Evolutionary conservation across 2,329 filamentous ascomycete species (phyloP).

Genomic region (Penicillium brevicompactum): DNA sequence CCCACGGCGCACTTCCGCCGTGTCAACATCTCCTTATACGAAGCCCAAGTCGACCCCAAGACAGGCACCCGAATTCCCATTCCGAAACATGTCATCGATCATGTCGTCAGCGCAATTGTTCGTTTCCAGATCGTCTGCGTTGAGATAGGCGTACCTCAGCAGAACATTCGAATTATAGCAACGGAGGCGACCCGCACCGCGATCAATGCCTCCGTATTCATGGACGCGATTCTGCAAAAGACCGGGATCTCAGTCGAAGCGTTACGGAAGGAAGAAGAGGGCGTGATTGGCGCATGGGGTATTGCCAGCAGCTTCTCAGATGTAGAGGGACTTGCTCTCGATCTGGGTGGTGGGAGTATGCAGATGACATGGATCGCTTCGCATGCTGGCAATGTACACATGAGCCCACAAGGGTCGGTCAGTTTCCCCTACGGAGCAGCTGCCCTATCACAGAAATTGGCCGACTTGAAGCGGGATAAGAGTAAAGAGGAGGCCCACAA

Average conservation of each 20-base stretch:
- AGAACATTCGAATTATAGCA: conserved; percentile 74
- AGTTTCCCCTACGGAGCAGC: conserved; percentile 71
- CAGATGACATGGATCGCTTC: conserved; percentile 69
- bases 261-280: conserved; percentile 78
- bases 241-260: conserved; percentile 70
- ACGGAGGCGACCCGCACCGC: conserved; percentile 86
- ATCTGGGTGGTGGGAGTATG: conserved; percentile 72
- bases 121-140: conserved; percentile 72
- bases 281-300: conserved; percentile 77
- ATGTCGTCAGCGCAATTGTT: conserved; percentile 66
- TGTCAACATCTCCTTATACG: conserved; percentile 79
- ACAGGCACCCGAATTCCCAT: conserved; percentile 54
- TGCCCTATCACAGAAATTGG: conserved; percentile 60
- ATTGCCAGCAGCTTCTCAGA: conserved; percentile 72
- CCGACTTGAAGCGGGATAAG: conserved; percentile 43
- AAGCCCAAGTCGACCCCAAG: conserved; percentile 59
- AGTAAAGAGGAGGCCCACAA: conserved; percentile 42
- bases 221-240: conserved; percentile 61
- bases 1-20: conserved; percentile 76
- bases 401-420: conserved; percentile 59
- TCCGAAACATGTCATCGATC: conserved; percentile 59
- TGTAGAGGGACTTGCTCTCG: conserved; percentile 77
- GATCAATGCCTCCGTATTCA: conserved; percentile 70
- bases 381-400: conserved; percentile 50
- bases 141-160: conserved; percentile 64